A percentile compares a stretch with the other conserved stretches of the same genome.
Evolutionary conservation across 2,329 filamentous ascomycete species (phyloP).

Genomic region (Stagonosporopsis vannaccii): DNA sequence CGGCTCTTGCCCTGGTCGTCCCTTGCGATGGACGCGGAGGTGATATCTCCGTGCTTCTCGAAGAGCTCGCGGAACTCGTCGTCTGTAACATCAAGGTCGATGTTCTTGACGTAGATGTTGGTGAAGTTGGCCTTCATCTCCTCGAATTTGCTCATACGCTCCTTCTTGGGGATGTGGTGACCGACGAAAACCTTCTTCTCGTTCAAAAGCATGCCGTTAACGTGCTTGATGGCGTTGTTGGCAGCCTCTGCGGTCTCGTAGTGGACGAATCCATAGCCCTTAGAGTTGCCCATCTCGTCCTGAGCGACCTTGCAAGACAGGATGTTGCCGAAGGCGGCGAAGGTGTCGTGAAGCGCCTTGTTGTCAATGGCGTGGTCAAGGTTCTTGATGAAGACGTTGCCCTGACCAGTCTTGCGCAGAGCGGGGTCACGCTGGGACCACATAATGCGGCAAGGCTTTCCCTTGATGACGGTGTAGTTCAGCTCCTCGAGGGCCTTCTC

Average conservation of each 20-base stretch:
- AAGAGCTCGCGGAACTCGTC: slow-evolving; percentile 95
- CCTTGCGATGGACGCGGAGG: slow-evolving; percentile 91
- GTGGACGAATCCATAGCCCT: slow-evolving; percentile 99
- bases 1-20: slow-evolving; percentile 91
- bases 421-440: slow-evolving; percentile 99
- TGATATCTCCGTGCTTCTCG: slow-evolving; percentile 91
- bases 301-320: slow-evolving; percentile 99
- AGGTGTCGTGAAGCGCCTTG: slow-evolving; percentile 99
- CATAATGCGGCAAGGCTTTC: slow-evolving; percentile 99
- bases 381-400: slow-evolving; percentile 99
- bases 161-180: slow-evolving; percentile 99
- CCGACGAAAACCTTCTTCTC: slow-evolving; percentile 99
- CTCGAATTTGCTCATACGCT: slow-evolving; percentile 99
- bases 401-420: slow-evolving; percentile 98
- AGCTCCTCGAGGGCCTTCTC: slow-evolving; percentile 99
- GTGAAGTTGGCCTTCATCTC: slow-evolving; percentile 99
- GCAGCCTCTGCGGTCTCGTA: slow-evolving; percentile 99
- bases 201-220: slow-evolving; percentile 99
- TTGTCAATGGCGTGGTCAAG: slow-evolving; percentile 98
- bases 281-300: slow-evolving; percentile 95
- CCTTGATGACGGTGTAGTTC: slow-evolving; percentile 99
- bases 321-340: slow-evolving; percentile 97
- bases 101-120: slow-evolving; percentile 99
- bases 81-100: slow-evolving; percentile 81
- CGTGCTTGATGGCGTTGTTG: slow-evolving; percentile 96